Percentiles rank a stretch among this genome's conserved stretches.
These are phyloP conservation scores for Rosa chinensis DNA, from an alignment of 306 rosid species.

Conservation along the genomic window DNA sequence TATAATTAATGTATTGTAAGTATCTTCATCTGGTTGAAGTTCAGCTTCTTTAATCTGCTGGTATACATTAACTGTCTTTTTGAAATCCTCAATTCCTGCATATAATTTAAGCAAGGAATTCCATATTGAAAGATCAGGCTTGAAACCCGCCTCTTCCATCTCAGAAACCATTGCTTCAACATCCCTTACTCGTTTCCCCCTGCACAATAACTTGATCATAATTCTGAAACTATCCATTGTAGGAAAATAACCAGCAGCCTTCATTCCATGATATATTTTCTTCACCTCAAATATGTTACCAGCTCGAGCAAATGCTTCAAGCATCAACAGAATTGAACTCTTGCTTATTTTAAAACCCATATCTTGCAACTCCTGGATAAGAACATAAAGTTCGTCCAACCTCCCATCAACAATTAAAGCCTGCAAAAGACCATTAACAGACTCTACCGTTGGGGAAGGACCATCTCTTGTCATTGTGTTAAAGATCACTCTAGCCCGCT, in stretches of 20 bases:
- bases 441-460: slow-evolving; percentile 79
- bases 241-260: slow-evolving; percentile 92
- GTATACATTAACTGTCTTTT: slow-evolving; percentile 53
- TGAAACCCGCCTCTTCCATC: slow-evolving; percentile 84
- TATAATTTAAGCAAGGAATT: slow-evolving; percentile 73
- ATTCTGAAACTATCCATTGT: slow-evolving; percentile 79
- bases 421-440: slow-evolving; percentile 78
- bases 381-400: slow-evolving; percentile 79
- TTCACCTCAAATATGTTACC: slow-evolving; percentile 85
- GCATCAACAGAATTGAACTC: slow-evolving; percentile 83
- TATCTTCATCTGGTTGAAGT: slow-evolving; percentile 73
- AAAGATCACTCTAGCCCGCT: slow-evolving; percentile 89
- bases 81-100: slow-evolving; percentile 67
- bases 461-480: slow-evolving; percentile 95
- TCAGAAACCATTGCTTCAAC: slow-evolving; percentile 77
- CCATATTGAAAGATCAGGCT: slow-evolving; percentile 78
- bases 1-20: slow-evolving; percentile 68
- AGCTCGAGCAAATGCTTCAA: slow-evolving; percentile 80
- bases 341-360: slow-evolving; percentile 85
- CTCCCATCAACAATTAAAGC: slow-evolving; percentile 79
- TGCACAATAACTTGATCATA: slow-evolving; percentile 69
- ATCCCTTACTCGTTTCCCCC: slow-evolving; percentile 69
- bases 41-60: slow-evolving; percentile 63
- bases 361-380: slow-evolving; percentile 91
- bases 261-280: slow-evolving; percentile 94